Percentiles rank a stretch among this genome's conserved stretches.
phyloP scores from a whole-genome alignment of 2,329 filamentous ascomycete genomes.

The Ilyonectria robusta region DNA sequence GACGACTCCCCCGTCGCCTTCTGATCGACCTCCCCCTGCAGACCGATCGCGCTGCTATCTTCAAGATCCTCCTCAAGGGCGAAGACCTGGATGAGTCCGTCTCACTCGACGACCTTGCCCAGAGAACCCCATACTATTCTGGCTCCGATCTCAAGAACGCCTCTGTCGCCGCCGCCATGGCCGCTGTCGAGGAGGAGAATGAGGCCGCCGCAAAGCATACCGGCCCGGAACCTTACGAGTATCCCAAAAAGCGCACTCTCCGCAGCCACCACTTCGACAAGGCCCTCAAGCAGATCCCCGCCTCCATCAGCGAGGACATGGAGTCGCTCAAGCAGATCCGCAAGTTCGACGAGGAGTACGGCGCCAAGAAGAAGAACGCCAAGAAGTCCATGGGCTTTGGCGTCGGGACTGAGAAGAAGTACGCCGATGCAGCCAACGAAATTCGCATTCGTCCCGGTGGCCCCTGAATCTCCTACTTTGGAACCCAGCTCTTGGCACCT shows the following conservation, averaged over 20 bases:
- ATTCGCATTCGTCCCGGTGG: slow-evolving; percentile 58
- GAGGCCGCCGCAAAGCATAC: slow-evolving; percentile 54
- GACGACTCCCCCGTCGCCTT: slow-evolving; percentile 80
- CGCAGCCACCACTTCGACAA: slow-evolving; percentile 82
- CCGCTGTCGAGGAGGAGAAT: slow-evolving; percentile 82
- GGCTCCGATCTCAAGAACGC: slow-evolving; percentile 89
- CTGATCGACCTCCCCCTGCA: slow-evolving; percentile 81
- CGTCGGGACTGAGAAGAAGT: slow-evolving; percentile 55
- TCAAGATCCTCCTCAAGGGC: slow-evolving; percentile 78
- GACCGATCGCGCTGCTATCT: slow-evolving; percentile 76
- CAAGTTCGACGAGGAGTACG: slow-evolving; percentile 97
- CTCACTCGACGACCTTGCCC: slow-evolving; percentile 73
- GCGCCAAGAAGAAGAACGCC: slow-evolving; percentile 80
- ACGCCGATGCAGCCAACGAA: slow-evolving; percentile 58
- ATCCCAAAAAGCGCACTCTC: slow-evolving; percentile 72
- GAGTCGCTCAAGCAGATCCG: slow-evolving; percentile 85
- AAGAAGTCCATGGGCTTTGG: slow-evolving; percentile 73
- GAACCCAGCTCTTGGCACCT: neutral
- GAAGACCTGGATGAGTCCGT: slow-evolving; percentile 75
- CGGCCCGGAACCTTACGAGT: slow-evolving; percentile 65
- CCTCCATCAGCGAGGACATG: slow-evolving; percentile 96
- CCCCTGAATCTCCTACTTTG: slow-evolving; percentile 19
- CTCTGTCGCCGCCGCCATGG: slow-evolving; percentile 83
- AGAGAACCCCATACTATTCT: slow-evolving; percentile 82
- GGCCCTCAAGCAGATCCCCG: slow-evolving; percentile 89